phyloP scores from a whole-genome alignment of 78 protist genomes.

The Bigelowiella natans region DNA sequence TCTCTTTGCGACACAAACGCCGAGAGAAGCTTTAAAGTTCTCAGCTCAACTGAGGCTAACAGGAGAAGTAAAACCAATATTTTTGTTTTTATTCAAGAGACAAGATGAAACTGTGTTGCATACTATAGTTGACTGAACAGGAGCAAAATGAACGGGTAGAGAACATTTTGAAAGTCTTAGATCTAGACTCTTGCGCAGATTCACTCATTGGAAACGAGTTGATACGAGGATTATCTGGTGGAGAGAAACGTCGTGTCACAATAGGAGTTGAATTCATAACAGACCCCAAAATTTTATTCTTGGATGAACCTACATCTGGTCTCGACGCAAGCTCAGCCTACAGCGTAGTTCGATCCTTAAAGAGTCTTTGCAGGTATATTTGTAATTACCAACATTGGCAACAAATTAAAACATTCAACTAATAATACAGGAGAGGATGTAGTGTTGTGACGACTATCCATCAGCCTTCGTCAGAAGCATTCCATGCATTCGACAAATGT shows the following conservation, averaged over 20 bases:
- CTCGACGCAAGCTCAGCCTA: slow-evolving; percentile 38
- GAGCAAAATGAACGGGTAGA: no score
- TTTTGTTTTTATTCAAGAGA: neutral
- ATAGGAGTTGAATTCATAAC: slow-evolving; percentile 2
- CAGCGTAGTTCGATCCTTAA: neutral
- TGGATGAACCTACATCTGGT: slow-evolving; percentile 39
- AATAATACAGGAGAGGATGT: slow-evolving; percentile 34
- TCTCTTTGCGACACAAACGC: neutral
- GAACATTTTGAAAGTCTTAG: neutral
- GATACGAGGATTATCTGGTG: slow-evolving; percentile 24
- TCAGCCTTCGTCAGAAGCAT: slow-evolving; percentile 42
- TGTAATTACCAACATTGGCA: no score
- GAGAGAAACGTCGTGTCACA: neutral
- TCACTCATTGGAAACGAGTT: neutral
- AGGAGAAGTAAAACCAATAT: neutral
- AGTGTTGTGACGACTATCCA: slow-evolving; percentile 30
- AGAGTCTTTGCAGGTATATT: neutral
- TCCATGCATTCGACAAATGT: neutral
- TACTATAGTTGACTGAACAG: no score
- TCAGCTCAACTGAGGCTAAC: slow-evolving; percentile 15
- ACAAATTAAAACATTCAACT: no score
- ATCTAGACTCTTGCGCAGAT: neutral
- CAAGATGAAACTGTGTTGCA: neutral
- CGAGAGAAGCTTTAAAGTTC: slow-evolving; percentile 20
- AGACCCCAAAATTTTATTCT: neutral